A percentile compares a stretch with the other conserved stretches of the same genome.
Conservation (phyloP, 495 filamentous ascomycete species). For the Schizothecium vesticola region DNA sequence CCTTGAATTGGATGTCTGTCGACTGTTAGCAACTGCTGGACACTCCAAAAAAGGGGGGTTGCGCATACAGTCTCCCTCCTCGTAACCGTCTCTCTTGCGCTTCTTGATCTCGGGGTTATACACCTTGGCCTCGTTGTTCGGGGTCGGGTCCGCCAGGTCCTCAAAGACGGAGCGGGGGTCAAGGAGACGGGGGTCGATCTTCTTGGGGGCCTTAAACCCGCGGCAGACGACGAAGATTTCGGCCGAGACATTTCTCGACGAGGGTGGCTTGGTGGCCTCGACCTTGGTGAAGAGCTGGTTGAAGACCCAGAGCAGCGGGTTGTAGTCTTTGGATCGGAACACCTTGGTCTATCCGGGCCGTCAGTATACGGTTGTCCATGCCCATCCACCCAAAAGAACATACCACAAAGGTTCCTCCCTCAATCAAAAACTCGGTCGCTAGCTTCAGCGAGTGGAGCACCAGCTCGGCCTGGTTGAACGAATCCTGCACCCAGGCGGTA, state of each 20-base stretch:
- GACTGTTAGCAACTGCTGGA: background rate
- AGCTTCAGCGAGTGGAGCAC: constrained; percentile 86
- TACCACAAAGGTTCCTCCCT: constrained; percentile 82
- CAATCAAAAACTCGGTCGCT: constrained; percentile 85
- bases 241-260: constrained; percentile 89
- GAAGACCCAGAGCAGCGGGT: constrained; percentile 93
- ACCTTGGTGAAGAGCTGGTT: constrained; percentile 93
- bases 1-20: constrained; percentile 75
- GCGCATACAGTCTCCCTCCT: constrained; percentile 74
- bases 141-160: constrained; percentile 79
- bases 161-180: constrained; percentile 91
- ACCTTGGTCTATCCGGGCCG: constrained; percentile 64
- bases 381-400: background rate
- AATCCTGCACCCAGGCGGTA: constrained; percentile 97
- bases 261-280: constrained; percentile 94
- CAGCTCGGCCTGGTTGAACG: constrained; percentile 95
- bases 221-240: constrained; percentile 98
- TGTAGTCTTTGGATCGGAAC: constrained; percentile 97
- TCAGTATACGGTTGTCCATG: background rate
- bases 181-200: constrained; percentile 85
- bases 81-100: constrained; percentile 93
- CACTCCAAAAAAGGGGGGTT: background rate
- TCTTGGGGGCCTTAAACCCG: constrained; percentile 83
- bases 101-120: constrained; percentile 98
- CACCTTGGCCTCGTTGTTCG: constrained; percentile 95